phyloP scores from a whole-genome alignment of 2,329 filamentous ascomycete genomes.

The Meredithiella fracta region DNA sequence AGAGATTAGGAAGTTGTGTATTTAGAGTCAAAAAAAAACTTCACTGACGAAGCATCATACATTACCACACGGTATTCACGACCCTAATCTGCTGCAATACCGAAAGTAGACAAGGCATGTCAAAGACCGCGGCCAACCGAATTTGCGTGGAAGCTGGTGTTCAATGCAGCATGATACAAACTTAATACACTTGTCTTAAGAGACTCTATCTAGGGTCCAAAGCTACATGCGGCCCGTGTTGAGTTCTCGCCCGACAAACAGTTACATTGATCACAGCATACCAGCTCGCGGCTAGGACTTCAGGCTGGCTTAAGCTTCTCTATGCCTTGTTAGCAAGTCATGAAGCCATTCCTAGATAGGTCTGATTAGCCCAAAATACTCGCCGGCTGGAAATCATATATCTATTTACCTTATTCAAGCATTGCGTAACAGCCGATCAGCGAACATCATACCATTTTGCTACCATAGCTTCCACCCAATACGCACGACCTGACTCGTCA shows the following conservation, averaged over 20 bases:
- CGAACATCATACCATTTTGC: neutral
- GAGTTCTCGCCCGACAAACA: neutral
- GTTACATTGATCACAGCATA: neutral
- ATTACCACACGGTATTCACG: too few species aligned
- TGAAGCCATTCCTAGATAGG: neutral
- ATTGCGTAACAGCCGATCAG: neutral
- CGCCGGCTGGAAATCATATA: neutral
- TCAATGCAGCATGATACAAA: constrained; percentile 1
- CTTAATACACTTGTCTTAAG: neutral
- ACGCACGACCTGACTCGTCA: neutral
- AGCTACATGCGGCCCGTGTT: neutral
- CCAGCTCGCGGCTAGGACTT: neutral
- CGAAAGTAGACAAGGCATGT: neutral
- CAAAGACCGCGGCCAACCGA: neutral
- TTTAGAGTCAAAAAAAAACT: too few species aligned
- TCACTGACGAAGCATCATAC: too few species aligned
- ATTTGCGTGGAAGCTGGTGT: neutral
- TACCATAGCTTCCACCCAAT: neutral
- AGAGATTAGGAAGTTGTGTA: too few species aligned
- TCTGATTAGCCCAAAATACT: neutral
- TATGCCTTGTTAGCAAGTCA: neutral
- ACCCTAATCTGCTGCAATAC: too few species aligned
- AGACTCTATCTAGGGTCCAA: neutral
- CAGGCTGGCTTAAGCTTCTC: neutral
- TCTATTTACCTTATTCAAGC: neutral